Evolutionary conservation across 345 rosid genomes (phyloP), one percentile per base, ranked within the genome.

Genomic region (Balakata baccata): DNA sequence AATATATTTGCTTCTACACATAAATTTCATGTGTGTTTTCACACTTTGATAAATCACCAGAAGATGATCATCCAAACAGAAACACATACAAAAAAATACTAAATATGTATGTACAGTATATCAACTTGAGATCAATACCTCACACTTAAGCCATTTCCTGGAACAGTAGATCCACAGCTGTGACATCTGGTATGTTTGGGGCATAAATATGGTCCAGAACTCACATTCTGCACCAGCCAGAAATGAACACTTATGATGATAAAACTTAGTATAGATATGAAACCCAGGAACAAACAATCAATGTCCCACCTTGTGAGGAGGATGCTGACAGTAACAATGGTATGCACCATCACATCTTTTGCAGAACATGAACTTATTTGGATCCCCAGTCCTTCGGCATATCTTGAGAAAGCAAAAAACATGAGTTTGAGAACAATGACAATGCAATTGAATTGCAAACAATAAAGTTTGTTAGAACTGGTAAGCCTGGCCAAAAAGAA

Each of bases 241-340:
- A 68, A 75, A 72, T 37, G 14, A 74, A 43, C 39, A 66, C 2
- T 1, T 29, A 61, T 41, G 58, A 50, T 53, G 56, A 75, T 38
- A 46, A n/a, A n/a, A 51, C 75, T 18, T 66, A 58, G 53, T 53
- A 14, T 67, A 81, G 75, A 68, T 25, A 66, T 68, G 59, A 72
- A 53, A 43, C 38, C 71, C 22, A 74, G 39, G 45, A 41, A 73
- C 22, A 78, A 69, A 56, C 61, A 78, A 72, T 51, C 63, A 25
- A 76, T 71, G 73, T 8, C 77, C 53, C 75, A 95, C 99, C 94
- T 96, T 96, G 89, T 96, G 99, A 0, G 97, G 96, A 66, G 98
- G 99, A 76, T 93, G 99, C 81, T 93, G 99, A 78, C 99, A 96
- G 80, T 96, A 92, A 85, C 99, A 96, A 83, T 96, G 99, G 78